Evolutionary conservation across 768 basidiomycete genomes (phyloP), one percentile per base, ranked within the genome.

Genomic region (Cubamyces sp.): DNA sequence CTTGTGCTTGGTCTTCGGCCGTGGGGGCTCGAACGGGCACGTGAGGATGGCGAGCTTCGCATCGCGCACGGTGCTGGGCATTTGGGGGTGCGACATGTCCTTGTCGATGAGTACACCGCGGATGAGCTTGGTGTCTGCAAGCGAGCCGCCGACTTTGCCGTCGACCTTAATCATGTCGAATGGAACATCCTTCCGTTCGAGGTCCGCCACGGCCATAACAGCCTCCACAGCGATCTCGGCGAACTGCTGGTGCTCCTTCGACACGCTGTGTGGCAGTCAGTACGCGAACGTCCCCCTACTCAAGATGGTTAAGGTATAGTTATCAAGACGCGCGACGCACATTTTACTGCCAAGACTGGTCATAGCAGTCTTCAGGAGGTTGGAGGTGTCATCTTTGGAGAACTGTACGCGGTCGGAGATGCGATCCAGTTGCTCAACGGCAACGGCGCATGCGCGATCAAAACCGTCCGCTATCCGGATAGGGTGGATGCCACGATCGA

Each of bases 91-190:
- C 14, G 95, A 98, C 91, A 99, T 96, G 78, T 99, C 96, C 78
- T 99, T 99, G 87, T 99, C 97, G 74, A 99, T 86, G 69, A 99
- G 92, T 45, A 99, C 97, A 68, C 97, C 97, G 70, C 91, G 91
- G 80, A 99, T 96, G 68, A 99, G 84, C 45, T 85, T 87, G 7
- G 94, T 98, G 77, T 99, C 97, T 9, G 92, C 94, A 41, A 99
- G 84, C 11, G 95, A 93, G 41, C 97, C 97, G 48, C 97, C 97
- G 66, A 98, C 96, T 79, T 98, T 98, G 71, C 96, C 96, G 68
- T 97, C 94, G 15, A 98, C 96, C 76, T 99, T 98, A 84, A 98
- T 98, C 65, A 98, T 82, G 77, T 99, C 97, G 74, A 99, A 98
- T 49, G 90, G 88, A 14, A 99, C 96, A 74, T 99, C 97, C 55